A percentile compares a stretch with the other conserved stretches of the same genome.
These are phyloP conservation scores for Endogone sp. DNA, from an alignment of 192 early-diverging fungal genomes.

Conservation along the genomic window DNA sequence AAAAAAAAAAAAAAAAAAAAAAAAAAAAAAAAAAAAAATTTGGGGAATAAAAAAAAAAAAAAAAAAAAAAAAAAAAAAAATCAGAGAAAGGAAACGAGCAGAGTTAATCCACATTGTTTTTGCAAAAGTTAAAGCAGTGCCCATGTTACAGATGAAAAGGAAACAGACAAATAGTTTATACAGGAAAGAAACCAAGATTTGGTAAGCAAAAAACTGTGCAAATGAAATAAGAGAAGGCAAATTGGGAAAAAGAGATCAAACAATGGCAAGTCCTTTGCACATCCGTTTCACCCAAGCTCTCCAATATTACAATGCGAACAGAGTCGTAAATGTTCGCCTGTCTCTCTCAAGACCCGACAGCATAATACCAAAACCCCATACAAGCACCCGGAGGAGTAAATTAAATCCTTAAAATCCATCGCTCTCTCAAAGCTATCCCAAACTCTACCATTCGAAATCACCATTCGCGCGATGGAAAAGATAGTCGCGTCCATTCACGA, in stretches of 20 bases:
- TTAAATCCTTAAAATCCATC: background rate
- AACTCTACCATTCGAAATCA: slow-evolving; percentile 93
- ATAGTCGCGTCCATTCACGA: slow-evolving; percentile 93
- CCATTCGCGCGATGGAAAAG: slow-evolving; percentile 92
- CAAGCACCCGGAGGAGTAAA: background rate
- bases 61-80: too few relatives aligned
- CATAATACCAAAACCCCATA: background rate
- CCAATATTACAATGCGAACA: too few relatives aligned
- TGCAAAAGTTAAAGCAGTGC: background rate
- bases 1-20: too few relatives aligned
- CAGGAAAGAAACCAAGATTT: background rate
- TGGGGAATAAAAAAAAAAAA: too few relatives aligned
- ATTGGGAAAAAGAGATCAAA: too few relatives aligned
- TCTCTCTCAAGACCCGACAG: too few relatives aligned
- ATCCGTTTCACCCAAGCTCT: too few relatives aligned
- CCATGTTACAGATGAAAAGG: background rate
- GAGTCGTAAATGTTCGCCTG: too few relatives aligned
- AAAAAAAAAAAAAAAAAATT: too few relatives aligned
- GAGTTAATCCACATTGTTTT: background rate
- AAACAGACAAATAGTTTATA: background rate
- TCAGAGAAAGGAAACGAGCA: too few relatives aligned
- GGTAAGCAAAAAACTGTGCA: background rate
- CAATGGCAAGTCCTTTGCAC: too few relatives aligned
- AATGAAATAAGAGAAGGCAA: background rate
- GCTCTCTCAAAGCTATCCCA: background rate